A percentile compares a stretch with the other conserved stretches of the same genome.
phyloP scores from a whole-genome alignment of 306 rosid genomes.

The Delonix regia region DNA sequence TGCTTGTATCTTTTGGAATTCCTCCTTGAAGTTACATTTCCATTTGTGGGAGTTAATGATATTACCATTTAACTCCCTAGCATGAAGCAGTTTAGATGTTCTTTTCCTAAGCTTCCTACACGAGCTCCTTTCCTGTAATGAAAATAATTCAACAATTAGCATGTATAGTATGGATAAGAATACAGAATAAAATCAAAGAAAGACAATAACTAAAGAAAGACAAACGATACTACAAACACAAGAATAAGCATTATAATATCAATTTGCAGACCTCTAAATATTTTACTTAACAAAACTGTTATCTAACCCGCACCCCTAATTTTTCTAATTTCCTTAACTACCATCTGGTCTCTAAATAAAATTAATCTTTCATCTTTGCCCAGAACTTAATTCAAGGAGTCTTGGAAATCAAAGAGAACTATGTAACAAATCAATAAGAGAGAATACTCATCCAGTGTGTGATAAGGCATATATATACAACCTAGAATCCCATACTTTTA shows the following conservation, averaged over 20 bases:
- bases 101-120: constrained; percentile 40
- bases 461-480: neutral
- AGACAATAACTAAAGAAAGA: neutral
- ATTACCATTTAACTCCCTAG: constrained; percentile 77
- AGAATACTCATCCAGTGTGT: neutral
- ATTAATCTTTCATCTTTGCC: neutral
- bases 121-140: constrained; percentile 45
- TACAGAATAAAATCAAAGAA: neutral
- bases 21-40: constrained; percentile 67
- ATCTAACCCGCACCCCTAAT: neutral
- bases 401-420: neutral
- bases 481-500: neutral
- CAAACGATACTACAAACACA: neutral
- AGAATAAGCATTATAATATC: neutral
- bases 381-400: neutral
- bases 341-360: neutral
- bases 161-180: neutral
- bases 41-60: constrained; percentile 48
- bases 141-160: constrained; percentile 12
- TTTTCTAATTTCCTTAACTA: neutral
- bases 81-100: constrained; percentile 68
- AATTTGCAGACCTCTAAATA: neutral
- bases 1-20: constrained; percentile 61
- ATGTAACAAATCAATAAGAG: neutral
- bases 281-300: neutral